Base-by-base conservation (phyloP, 257 asterid genomes). In the Orobanche coerulescens region DNA sequence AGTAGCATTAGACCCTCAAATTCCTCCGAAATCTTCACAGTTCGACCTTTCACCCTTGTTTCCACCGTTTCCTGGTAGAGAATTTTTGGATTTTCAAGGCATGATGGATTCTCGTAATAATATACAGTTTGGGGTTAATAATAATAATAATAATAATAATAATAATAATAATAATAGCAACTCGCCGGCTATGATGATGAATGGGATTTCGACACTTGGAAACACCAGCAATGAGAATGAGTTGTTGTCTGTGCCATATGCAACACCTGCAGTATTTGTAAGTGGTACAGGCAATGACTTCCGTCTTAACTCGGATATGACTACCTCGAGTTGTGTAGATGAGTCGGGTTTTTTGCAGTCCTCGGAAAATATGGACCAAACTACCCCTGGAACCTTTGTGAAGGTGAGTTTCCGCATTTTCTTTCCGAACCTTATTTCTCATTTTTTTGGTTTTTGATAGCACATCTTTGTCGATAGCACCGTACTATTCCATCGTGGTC, bases 291-390 rank as follows among this genome's bases (percentile, higher is more conserved):
- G 85, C 66, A 64, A 78, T 30, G 78, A 75, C 31, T 87, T 82
- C 71, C 88, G 86, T 58, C 81, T 78, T 13, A 87, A 75, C 73
- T 74, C 95, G 2, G 94, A 82, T 79, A 71, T 88, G 88, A 75
- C 93, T 26, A 73, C 87, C 59, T 86, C 95, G 51, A 86, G 93
- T 75, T 86, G 95, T 79, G 82, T 86, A 3, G 95, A 86, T 68
- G 96, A 86, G 58, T 88, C 98, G 6, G 91, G 87, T 70, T 92
- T 80, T 79, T 70, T 92, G 83, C 95, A 82, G 76, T 84, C 95
- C 73, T 70, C 94, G 0, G 95, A 84, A 73, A 88, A 88, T 46
- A 84, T 72, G 82, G 95, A 86, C 56, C 56, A 49, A 49, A 49
- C 56, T 4, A 66, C 73, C n/a, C 51, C 79, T 2, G 64, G 83